Evolutionary conservation across 2,329 filamentous ascomycete genomes (phyloP).

Genomic region (Daldinia sp.): DNA sequence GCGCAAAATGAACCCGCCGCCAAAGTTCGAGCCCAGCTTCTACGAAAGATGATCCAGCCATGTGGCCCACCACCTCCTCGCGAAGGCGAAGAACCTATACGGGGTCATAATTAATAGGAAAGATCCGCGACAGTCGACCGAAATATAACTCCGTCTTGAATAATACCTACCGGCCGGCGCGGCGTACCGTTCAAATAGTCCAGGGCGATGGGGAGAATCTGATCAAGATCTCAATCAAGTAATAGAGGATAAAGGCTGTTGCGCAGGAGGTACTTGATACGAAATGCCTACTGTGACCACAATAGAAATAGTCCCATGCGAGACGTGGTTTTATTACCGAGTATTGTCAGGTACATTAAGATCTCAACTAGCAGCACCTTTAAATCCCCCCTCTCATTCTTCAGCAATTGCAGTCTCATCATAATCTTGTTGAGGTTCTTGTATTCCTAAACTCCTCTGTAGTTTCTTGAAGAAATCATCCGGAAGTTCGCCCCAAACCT

Average conservation of each 20-base stretch:
- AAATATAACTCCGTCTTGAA: background rate
- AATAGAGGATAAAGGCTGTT: background rate
- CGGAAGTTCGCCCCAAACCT: conserved; percentile 62
- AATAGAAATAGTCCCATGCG: background rate
- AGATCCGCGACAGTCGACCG: background rate
- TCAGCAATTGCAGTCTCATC: conserved; percentile 27
- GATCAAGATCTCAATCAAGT: background rate
- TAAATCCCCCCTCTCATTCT: conserved; percentile 34
- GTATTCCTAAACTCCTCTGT: conserved; percentile 67
- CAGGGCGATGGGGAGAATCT: too few relatives aligned
- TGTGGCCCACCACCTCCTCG: conserved; percentile 65
- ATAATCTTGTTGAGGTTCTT: conserved; percentile 37
- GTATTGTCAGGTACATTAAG: conserved; percentile 7
- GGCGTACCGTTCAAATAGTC: background rate
- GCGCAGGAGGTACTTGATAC: background rate
- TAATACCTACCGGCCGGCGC: background rate
- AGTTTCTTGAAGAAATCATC: conserved; percentile 68
- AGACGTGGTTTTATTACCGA: background rate
- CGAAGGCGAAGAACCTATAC: conserved; percentile 55
- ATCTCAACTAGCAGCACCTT: background rate
- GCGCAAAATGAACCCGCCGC: conserved; percentile 86
- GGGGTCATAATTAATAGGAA: conserved; percentile 14
- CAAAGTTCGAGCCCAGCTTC: conserved; percentile 79
- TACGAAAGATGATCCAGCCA: conserved; percentile 79
- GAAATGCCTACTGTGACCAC: background rate